phyloP scores from a whole-genome alignment of 768 basidiomycete genomes.

The Collybiopsis confluens region DNA sequence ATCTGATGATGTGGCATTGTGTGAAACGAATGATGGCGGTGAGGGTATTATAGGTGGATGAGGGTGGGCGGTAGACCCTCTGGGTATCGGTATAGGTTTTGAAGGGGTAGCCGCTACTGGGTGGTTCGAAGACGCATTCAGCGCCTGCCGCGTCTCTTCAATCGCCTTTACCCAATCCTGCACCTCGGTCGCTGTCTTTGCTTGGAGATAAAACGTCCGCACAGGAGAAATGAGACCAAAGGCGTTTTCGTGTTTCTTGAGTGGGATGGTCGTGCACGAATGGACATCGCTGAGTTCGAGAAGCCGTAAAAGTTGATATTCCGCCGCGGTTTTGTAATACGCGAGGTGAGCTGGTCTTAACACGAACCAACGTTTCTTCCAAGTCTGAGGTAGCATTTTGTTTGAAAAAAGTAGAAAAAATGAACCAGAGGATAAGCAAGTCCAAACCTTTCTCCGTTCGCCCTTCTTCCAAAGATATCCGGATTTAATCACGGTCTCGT shows the following conservation, averaged over 20 bases:
- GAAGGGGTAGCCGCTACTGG: conserved; percentile 44
- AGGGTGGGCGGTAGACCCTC: conserved; percentile 20
- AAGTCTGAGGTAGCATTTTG: conserved; percentile 55
- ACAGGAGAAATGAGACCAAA: conserved; percentile 90
- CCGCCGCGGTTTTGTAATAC: conserved; percentile 94
- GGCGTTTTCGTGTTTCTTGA: conserved; percentile 86
- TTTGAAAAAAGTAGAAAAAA: conserved; percentile 2
- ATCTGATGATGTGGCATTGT: conserved; percentile 69
- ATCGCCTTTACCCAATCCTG: conserved; percentile 81
- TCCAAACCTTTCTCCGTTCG: conserved; percentile 87
- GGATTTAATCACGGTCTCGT: conserved; percentile 77
- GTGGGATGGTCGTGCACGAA: conserved; percentile 78
- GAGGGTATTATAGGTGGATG: conserved; percentile 36
- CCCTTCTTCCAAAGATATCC: conserved; percentile 99
- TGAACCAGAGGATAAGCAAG: neutral
- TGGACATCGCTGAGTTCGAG: conserved; percentile 87
- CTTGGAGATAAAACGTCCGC: conserved; percentile 90
- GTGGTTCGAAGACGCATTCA: conserved; percentile 62
- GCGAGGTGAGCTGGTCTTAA: conserved; percentile 87
- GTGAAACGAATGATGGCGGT: conserved; percentile 39
- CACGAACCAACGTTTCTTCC: conserved; percentile 99
- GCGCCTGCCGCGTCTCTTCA: conserved; percentile 65
- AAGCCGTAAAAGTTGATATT: conserved; percentile 88
- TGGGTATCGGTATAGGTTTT: conserved; percentile 51
- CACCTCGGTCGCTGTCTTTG: conserved; percentile 66